Percentiles rank a stretch among this genome's conserved stretches.
phyloP scores from a whole-genome alignment of 305 asterid species.

The Solanum hybrid region DNA sequence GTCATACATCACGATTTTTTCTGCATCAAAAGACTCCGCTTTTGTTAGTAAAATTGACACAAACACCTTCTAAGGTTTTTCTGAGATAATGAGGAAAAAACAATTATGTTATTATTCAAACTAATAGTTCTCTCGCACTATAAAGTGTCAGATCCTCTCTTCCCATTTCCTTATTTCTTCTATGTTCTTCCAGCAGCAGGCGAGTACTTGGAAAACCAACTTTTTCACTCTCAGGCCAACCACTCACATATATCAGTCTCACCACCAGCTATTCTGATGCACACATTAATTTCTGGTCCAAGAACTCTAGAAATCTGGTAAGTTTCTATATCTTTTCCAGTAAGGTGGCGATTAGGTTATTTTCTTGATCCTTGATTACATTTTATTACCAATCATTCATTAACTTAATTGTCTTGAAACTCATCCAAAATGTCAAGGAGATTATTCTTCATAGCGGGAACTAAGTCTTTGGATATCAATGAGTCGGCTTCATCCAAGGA shows the following conservation, averaged over 20 bases:
- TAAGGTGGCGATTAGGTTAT: not conserved
- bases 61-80: not conserved
- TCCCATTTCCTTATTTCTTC: not conserved
- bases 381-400: not conserved
- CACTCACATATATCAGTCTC: not conserved
- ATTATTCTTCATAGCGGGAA: not conserved
- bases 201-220: not conserved
- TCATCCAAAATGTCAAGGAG: not conserved
- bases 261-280: not conserved
- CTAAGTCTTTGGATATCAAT: not conserved
- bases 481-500: not conserved
- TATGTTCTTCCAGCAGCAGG: not conserved
- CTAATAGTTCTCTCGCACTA: not conserved
- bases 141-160: not conserved
- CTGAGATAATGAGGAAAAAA: not conserved
- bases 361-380: not conserved
- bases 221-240: not conserved
- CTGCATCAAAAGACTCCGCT: not conserved
- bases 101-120: not conserved
- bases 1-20: not conserved
- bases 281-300: not conserved
- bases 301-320: not conserved
- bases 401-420: not conserved
- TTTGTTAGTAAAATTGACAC: not conserved
- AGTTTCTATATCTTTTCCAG: not conserved